phyloP scores from a whole-genome alignment of 148 eudicot species.

The Cornus suecica region DNA sequence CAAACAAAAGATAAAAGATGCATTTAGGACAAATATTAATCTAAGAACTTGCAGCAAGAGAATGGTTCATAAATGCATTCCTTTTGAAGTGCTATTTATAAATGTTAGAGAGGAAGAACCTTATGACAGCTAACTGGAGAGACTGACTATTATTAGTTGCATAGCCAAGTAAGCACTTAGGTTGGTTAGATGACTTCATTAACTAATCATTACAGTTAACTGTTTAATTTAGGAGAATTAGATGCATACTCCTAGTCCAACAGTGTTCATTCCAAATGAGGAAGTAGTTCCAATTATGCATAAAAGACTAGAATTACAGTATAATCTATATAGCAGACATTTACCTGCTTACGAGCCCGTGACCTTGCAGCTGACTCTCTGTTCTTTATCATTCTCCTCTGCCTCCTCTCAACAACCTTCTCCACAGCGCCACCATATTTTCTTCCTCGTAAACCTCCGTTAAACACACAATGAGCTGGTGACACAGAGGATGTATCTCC shows the following conservation, averaged over 20 bases:
- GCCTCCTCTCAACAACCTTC: slow-evolving; percentile 91
- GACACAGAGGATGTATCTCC: slow-evolving; percentile 77
- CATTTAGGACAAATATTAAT: background rate
- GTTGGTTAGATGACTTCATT: background rate
- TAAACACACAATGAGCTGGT: slow-evolving; percentile 75
- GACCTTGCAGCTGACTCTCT: slow-evolving; percentile 97
- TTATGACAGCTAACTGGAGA: background rate
- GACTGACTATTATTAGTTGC: background rate
- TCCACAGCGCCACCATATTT: slow-evolving; percentile 53
- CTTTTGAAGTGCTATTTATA: too few species aligned
- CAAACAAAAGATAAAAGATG: slow-evolving; percentile 5
- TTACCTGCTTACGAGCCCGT: slow-evolving; percentile 94
- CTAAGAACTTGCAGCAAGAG: background rate
- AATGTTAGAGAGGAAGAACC: background rate
- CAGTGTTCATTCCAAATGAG: background rate
- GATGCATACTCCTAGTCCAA: background rate
- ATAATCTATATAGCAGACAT: background rate
- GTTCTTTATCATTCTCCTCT: slow-evolving; percentile 90
- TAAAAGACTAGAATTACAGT: slow-evolving; percentile 3
- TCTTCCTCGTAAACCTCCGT: slow-evolving; percentile 67
- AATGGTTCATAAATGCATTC: background rate
- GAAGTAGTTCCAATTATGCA: background rate
- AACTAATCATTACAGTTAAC: background rate
- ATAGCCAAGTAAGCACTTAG: background rate
- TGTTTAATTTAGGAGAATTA: background rate